Evolutionary conservation across 2,329 filamentous ascomycete species (phyloP).

Genomic region (Colletotrichum limetticola): DNA sequence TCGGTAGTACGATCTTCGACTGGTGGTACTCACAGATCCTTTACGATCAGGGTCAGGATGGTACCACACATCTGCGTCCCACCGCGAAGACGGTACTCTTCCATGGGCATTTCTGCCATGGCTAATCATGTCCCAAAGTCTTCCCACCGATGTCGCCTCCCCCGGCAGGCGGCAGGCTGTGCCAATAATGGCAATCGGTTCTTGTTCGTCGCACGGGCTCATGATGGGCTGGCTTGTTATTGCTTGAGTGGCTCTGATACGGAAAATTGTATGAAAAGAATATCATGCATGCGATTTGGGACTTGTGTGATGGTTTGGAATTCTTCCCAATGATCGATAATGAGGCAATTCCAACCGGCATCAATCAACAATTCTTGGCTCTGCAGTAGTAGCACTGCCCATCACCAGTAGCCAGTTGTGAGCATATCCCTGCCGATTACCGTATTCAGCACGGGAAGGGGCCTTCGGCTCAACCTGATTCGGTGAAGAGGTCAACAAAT

Average conservation of each 20-base stretch:
- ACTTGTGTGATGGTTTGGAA: no score
- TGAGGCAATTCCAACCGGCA: no score
- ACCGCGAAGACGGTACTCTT: constrained; percentile 35
- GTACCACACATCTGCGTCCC: constrained; percentile 39
- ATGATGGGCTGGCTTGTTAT: constrained; percentile 2
- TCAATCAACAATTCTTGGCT: neutral
- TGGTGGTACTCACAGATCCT: constrained; percentile 25
- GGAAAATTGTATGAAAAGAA: no score
- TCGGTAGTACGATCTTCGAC: neutral
- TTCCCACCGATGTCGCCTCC: constrained; percentile 42
- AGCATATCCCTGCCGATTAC: neutral
- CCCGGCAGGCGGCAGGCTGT: constrained; percentile 52
- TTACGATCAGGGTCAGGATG: constrained; percentile 34
- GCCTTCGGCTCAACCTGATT: neutral
- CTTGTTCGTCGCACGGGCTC: constrained; percentile 18
- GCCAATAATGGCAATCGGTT: constrained; percentile 53
- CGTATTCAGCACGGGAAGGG: neutral
- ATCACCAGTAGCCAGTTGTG: neutral
- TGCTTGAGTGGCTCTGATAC: neutral
- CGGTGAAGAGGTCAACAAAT: neutral
- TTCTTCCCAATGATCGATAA: no score
- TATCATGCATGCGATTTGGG: no score
- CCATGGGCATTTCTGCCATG: constrained; percentile 10
- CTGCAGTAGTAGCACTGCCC: neutral
- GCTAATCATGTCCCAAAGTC: constrained; percentile 47